Evolutionary conservation across 345 rosid genomes (phyloP).

Genomic region (Citropsis articulata): DNA sequence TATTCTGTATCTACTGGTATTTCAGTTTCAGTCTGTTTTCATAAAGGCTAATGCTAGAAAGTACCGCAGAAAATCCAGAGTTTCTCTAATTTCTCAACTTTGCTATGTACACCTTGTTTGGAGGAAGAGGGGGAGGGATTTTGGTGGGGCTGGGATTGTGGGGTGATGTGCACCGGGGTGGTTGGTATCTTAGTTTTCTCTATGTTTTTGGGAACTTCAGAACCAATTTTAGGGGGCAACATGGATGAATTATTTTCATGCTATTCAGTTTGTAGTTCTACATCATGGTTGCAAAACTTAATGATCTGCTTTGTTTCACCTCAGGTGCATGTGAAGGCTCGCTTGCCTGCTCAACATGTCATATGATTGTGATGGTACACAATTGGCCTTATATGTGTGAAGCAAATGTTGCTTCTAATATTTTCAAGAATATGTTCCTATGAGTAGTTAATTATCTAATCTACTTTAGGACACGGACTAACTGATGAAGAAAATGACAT

Average conservation of each 20-base stretch:
- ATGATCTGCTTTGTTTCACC: conserved; percentile 21
- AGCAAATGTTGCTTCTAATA: neutral
- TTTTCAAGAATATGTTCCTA: neutral
- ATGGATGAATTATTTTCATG: neutral
- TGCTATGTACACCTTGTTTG: neutral
- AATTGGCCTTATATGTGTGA: neutral
- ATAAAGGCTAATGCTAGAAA: neutral
- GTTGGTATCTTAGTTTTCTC: neutral
- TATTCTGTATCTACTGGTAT: neutral
- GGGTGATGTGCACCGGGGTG: too few species aligned
- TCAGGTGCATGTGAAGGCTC: conserved; percentile 95
- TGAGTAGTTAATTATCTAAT: conserved; percentile 9
- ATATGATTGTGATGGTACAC: conserved; percentile 79
- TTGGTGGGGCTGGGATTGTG: too few species aligned
- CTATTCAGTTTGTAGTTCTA: neutral
- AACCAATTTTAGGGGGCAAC: neutral
- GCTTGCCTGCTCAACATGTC: conserved; percentile 96
- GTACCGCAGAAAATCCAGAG: neutral
- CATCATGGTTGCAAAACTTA: neutral
- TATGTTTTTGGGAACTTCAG: neutral
- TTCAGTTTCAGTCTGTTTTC: neutral
- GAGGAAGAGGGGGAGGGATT: too few species aligned
- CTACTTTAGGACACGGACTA: conserved; percentile 54
- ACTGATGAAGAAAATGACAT: conserved; percentile 98
- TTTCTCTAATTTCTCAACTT: neutral